Conservation (phyloP, 768 basidiomycete species). For the Trametes sanguinea region DNA sequence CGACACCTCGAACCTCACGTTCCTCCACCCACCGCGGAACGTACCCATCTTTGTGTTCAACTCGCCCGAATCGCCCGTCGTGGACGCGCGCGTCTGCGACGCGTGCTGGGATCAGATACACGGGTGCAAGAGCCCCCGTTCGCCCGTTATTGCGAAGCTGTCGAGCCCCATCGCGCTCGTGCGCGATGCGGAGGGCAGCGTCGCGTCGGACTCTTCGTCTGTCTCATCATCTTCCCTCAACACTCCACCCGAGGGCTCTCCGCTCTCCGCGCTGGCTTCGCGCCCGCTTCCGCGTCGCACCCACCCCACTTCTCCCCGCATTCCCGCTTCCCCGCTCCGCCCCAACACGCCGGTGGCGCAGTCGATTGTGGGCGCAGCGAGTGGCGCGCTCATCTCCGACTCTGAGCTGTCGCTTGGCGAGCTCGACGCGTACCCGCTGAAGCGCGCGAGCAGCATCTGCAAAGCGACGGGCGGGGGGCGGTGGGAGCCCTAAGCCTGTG, state of each 20-base stretch:
- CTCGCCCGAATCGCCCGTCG: constrained; percentile 60
- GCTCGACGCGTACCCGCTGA: constrained; percentile 73
- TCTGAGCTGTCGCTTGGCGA: constrained; percentile 46
- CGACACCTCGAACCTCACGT: constrained; percentile 69
- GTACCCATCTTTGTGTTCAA: constrained; percentile 59
- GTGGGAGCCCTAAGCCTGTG: constrained; percentile 69
- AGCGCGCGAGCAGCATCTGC: constrained; percentile 65
- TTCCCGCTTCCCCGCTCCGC: constrained; percentile 33
- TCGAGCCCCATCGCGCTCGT: constrained; percentile 21
- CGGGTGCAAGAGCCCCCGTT: constrained; percentile 47
- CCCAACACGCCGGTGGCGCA: constrained; percentile 29
- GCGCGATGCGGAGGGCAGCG: constrained; percentile 16
- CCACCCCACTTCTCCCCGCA: constrained; percentile 38
- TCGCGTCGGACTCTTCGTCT: constrained; percentile 31
- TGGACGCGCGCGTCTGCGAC: constrained; percentile 67
- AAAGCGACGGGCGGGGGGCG: constrained; percentile 80
- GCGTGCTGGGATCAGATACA: constrained; percentile 78
- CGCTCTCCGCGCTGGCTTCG: constrained; percentile 10
- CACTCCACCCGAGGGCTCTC: constrained; percentile 33
- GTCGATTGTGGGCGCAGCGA: constrained; percentile 3
- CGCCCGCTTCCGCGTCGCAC: constrained; percentile 30
- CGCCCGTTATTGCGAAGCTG: constrained; percentile 38
- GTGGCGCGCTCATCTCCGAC: constrained; percentile 14
- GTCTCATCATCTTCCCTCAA: constrained; percentile 34
- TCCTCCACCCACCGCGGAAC: constrained; percentile 71